Base-by-base conservation (phyloP, 139 green algal species). In the Micractinium sp. region DNA sequence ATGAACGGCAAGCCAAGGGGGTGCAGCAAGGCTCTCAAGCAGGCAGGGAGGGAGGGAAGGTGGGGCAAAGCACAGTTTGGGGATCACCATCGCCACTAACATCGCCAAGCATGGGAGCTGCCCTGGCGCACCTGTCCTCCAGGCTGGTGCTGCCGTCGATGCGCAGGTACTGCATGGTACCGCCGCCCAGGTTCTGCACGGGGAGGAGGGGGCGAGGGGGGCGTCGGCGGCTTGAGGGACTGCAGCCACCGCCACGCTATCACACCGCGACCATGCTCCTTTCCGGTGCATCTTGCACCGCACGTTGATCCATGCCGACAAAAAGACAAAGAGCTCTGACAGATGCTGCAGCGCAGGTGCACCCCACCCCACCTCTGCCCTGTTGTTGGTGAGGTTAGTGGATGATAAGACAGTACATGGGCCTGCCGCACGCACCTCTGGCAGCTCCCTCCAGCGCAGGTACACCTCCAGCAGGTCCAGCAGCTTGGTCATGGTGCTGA, bases 121-220 rank as follows among this genome's bases (percentile, higher is more conserved):
- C 74, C 33, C 4, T 16, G 67, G 0, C 81, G 25, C 73, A 93
- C 91, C 91, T 91, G 88, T 93, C 93, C 78, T 96, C 93, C 29
- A 97, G 92, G 27, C 86, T 60, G 25, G 96, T 98, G 81, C 76
- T 92, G 86, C 97, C 97, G 87, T 99, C 97, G 77, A 99, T 98
- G 91, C 97, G 95, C 75, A 94, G 88, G 74, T 93, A 95, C 61
- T 91, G 86, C 94, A 97, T 96, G 60, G 31, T 63, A 47, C 87
- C 86, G 53, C 87, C 77, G 12, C 79, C 83, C 41, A 73, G 69
- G 25, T n/a, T 56, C 71, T 88, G 85, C n/a, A 27, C 18, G 56
- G 3, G 19, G 82, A 66, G 63, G n/a, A 27, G 61, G 77, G 35
- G 47, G 47, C 5, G 22, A 15, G 33, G 38, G 73, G 85, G 47